Evolutionary conservation across 225 moss, liverwort and hornwort genomes (phyloP), one percentile per base, ranked within the genome.

Genomic region (Anthoceros angustus): DNA sequence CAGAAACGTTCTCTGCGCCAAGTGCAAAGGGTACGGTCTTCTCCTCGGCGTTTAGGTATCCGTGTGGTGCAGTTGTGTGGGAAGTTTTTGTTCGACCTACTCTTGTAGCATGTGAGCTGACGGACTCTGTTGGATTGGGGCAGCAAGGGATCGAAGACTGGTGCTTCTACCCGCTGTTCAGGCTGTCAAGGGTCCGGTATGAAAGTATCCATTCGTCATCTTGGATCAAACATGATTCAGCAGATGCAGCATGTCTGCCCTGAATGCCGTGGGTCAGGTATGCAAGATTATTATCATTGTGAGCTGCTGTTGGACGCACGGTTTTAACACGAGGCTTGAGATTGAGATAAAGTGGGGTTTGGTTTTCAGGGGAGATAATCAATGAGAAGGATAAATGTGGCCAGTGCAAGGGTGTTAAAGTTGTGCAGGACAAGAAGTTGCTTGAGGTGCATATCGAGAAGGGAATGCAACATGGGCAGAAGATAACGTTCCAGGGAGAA

Each of bases 241-340:
- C 94, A 90, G 79, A 90, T 88, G 94, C 94, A 94, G 67, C 90
- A 94, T 5, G 90, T 88, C 0, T 94, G 94, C 64, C 67, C 90
- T 0, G 90, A 94, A 65, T 94, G 90, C 72, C 68, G 68, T 55
- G 90, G 94, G 65, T 83, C 88, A 71, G 87, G 90, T 85, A n/a
- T n/a, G n/a, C n/a, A n/a, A n/a, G n/a, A n/a, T n/a, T n/a, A n/a
- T n/a, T n/a, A n/a, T n/a, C n/a, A n/a, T n/a, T n/a, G n/a, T n/a
- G n/a, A n/a, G n/a, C n/a, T n/a, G n/a, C n/a, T n/a, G n/a, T n/a
- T n/a, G n/a, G n/a, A n/a, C n/a, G n/a, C n/a, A n/a, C n/a, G n/a
- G n/a, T n/a, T n/a, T n/a, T n/a, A n/a, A n/a, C n/a, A n/a, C n/a
- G n/a, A n/a, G n/a, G n/a, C n/a, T n/a, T n/a, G n/a, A n/a, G n/a